Percentiles rank a stretch among this genome's conserved stretches.
These are phyloP conservation scores for Beauveria sp. DNA, from an alignment of 2,329 filamentous ascomycete genomes.

Conservation along the genomic window DNA sequence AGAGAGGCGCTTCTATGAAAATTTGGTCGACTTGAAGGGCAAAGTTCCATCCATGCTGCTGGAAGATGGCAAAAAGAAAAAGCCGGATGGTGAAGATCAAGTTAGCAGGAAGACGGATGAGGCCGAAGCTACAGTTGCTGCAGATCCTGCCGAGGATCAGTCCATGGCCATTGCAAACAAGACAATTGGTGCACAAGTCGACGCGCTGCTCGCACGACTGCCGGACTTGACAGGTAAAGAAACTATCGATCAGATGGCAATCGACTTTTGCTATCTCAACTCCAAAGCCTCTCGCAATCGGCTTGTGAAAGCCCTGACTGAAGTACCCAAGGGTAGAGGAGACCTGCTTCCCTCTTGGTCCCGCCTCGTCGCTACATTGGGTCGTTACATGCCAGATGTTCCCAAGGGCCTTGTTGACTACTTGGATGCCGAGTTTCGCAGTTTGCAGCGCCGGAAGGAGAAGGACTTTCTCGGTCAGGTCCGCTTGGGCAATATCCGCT, in stretches of 20 bases:
- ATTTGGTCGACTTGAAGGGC: conserved; percentile 87
- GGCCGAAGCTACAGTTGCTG: conserved; percentile 38
- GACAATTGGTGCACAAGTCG: conserved; percentile 93
- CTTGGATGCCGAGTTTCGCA: conserved; percentile 93
- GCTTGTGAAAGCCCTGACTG: conserved; percentile 84
- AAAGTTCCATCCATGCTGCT: conserved; percentile 90
- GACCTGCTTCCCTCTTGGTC: conserved; percentile 88
- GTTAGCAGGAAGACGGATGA: conserved; percentile 66
- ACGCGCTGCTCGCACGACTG: conserved; percentile 78
- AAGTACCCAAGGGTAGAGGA: conserved; percentile 87
- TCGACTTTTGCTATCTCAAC: conserved; percentile 97
- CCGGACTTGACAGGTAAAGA: conserved; percentile 91
- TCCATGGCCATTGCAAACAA: conserved; percentile 96
- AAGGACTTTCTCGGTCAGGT: conserved; percentile 97
- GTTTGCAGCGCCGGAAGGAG: conserved; percentile 89
- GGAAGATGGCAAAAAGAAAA: conserved; percentile 94
- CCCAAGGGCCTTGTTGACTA: conserved; percentile 85
- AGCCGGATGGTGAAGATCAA: conserved; percentile 70
- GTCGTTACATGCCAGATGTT: conserved; percentile 91
- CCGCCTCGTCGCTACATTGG: conserved; percentile 86
- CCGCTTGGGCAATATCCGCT: conserved; percentile 90
- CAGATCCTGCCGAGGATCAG: conserved; percentile 62
- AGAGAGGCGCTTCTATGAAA: conserved; percentile 96
- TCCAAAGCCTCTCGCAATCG: conserved; percentile 96
- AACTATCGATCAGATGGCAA: conserved; percentile 79